A percentile compares a stretch with the other conserved stretches of the same genome.
Evolutionary conservation across 371 early-diverging fungal species (phyloP).

Genomic region (Mortierella sp.): DNA sequence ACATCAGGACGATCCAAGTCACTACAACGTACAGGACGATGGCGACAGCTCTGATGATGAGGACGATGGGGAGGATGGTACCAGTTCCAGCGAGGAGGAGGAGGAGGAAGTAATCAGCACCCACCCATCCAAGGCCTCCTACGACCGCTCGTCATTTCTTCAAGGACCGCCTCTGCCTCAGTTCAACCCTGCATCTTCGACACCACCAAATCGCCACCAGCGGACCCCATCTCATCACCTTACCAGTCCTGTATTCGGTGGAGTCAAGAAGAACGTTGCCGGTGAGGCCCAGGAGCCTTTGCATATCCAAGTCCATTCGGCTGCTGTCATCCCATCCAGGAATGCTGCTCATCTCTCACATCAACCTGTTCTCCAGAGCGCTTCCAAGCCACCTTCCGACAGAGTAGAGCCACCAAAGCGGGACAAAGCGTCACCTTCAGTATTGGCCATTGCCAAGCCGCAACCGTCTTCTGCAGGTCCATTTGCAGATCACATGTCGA

Average conservation of each 20-base stretch:
- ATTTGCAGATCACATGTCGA: neutral
- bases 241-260: constrained; percentile 11
- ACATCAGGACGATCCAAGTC: neutral
- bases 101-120: constrained; percentile 25
- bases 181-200: constrained; percentile 15
- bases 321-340: neutral
- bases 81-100: constrained; percentile 18
- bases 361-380: neutral
- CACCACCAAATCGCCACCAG: constrained; percentile 13
- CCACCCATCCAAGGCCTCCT: constrained; percentile 21
- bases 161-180: constrained; percentile 24
- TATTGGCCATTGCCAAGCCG: constrained; percentile 9
- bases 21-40: neutral
- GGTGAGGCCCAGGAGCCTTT: neutral
- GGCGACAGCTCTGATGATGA: neutral
- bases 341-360: neutral
- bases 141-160: constrained; percentile 20
- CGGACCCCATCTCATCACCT: constrained; percentile 15
- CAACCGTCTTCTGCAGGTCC: neutral
- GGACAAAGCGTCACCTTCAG: constrained; percentile 24
- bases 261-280: neutral
- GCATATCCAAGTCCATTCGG: constrained; percentile 25
- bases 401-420: neutral
- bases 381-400: neutral
- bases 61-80: neutral